Evolutionary conservation across 2,329 filamentous ascomycete species (phyloP).

Genomic region (Rosellinia necatrix): DNA sequence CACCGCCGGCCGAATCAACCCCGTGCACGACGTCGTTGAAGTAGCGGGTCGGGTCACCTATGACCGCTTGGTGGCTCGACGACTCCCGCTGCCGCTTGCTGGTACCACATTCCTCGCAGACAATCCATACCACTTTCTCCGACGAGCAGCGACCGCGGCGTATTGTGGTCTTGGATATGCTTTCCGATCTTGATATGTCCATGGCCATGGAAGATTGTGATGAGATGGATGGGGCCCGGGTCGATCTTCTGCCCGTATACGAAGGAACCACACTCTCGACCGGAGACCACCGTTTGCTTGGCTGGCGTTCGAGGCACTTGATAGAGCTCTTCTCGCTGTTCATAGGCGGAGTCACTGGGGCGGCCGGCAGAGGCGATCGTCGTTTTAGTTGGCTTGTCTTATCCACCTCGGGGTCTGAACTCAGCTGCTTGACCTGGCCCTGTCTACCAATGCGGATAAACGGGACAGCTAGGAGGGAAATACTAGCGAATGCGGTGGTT

Average conservation of each 20-base stretch:
- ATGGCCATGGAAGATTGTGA: constrained; percentile 36
- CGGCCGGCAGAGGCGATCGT: constrained; percentile 18
- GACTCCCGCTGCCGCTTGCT: constrained; percentile 36
- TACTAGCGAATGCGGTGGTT: constrained; percentile 37
- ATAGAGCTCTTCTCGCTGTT: constrained; percentile 22
- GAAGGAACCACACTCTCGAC: constrained; percentile 34
- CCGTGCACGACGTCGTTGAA: constrained; percentile 38
- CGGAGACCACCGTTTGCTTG: constrained; percentile 41
- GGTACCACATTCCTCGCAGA: constrained; percentile 41
- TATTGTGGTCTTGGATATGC: constrained; percentile 32
- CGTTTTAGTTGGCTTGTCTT: constrained; percentile 12
- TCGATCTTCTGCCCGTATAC: constrained; percentile 28
- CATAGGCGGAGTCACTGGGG: constrained; percentile 4
- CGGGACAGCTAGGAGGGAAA: constrained; percentile 39
- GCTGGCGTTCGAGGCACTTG: constrained; percentile 29
- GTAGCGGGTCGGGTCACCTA: constrained; percentile 40
- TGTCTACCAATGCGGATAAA: constrained; percentile 41
- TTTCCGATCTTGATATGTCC: constrained; percentile 32
- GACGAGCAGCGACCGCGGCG: constrained; percentile 32
- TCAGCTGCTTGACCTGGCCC: constrained; percentile 22
- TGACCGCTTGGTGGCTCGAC: constrained; percentile 20
- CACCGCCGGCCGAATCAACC: constrained; percentile 3
- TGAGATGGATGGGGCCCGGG: constrained; percentile 33
- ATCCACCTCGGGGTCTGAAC: constrained; percentile 12
- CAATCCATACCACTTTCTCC: constrained; percentile 40